Base-by-base conservation (phyloP, 2,329 filamentous ascomycete species). In the Beauveria pseudobassiana region DNA sequence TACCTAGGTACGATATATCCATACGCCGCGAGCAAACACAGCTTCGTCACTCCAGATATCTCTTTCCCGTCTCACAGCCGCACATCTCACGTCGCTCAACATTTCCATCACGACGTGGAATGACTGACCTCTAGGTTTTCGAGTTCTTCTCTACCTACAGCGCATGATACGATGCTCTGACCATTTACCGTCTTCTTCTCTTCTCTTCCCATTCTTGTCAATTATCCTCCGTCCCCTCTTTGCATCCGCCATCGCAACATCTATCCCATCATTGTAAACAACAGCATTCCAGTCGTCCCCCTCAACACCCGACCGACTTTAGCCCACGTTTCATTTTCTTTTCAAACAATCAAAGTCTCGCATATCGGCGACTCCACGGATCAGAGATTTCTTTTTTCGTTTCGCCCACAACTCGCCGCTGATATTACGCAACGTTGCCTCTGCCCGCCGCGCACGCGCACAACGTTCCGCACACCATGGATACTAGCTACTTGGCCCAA, bases 401-500 rank as follows among this genome's bases (percentile, higher is more conserved):
- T 24, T 26, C 43, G 40, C 40, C 45, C 16, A n/a, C 28, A 38
- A 9, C 16, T 20, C 7, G 26, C n/a, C 42, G 38, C 48, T 34
- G 59, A 46, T 43, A 50, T 48, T 40, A 52, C 51, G 24, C n/a
- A 43, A n/a, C 45, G 3, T 18, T 8, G 7, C 18, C 22, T 40
- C 34, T 34, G 52, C 52, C 30, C 53, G 38, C 40, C 60, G 53
- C 50, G 28, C 45, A 30, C 45, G 51, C 43, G 59, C 59, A 26
- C 51, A 20, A 50, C 50, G 8, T 22, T 40, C 53, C 38, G 51
- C 50, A n/a, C 38, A 49, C 61, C 69, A 96, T 97, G 87, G 93
- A 97, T 77, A 91, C 93, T 63, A 91, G 90, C 74, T 96, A 96
- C 76, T 82, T 98, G 72, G 90, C 91, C 69, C 91, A 96, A 75